These are phyloP conservation scores for Coffea canephora DNA, from an alignment of 257 asterid genomes.

Conservation along the genomic window DNA sequence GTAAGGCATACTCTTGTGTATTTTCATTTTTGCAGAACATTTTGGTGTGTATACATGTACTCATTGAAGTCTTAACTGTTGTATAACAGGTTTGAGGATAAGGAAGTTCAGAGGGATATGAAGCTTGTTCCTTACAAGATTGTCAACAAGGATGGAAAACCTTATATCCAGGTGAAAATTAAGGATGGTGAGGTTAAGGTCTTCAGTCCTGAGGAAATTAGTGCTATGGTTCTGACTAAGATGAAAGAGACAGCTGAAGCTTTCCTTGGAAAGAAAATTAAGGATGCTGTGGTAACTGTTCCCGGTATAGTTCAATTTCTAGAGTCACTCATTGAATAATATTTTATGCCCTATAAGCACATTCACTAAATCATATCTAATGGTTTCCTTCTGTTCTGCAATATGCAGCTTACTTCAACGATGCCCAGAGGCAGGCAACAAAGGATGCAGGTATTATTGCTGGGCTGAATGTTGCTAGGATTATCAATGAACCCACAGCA, in stretches of 20 bases:
- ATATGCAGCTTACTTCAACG: constrained; percentile 83
- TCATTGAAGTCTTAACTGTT: constrained; percentile 4
- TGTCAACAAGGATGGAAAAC: neutral
- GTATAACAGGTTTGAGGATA: constrained; percentile 59
- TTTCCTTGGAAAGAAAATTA: neutral
- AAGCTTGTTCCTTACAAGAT: neutral
- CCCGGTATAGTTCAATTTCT: constrained; percentile 46
- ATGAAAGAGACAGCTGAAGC: neutral
- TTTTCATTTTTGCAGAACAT: neutral
- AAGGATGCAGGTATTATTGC: constrained; percentile 89
- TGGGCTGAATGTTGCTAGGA: constrained; percentile 89
- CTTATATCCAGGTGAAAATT: neutral
- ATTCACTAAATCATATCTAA: neutral
- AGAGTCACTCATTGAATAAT: neutral
- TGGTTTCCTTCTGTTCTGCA: neutral
- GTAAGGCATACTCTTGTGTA: constrained; percentile 35
- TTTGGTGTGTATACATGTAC: neutral
- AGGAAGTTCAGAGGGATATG: neutral
- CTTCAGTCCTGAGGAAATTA: neutral
- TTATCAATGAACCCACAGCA: constrained; percentile 91
- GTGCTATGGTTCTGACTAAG: neutral
- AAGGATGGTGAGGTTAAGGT: neutral
- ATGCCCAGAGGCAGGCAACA: constrained; percentile 95
- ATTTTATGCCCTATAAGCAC: neutral
- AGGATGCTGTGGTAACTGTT: constrained; percentile 71